Percentiles rank a stretch among this genome's conserved stretches.
These are phyloP conservation scores for Daldinia grandis DNA, from an alignment of 495 filamentous ascomycete species.

Conservation along the genomic window DNA sequence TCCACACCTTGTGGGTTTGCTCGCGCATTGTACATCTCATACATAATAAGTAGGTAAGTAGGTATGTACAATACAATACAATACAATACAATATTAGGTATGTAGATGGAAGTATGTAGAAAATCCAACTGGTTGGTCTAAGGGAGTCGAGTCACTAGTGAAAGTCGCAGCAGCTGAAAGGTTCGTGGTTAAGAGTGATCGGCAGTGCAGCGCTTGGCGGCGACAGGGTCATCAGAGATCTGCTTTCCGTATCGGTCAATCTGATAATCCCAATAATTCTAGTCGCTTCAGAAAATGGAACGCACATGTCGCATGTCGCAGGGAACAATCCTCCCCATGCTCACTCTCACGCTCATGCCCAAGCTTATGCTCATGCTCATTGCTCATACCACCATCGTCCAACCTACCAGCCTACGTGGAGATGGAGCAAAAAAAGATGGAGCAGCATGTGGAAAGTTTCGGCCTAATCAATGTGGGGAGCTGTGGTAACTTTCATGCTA, in stretches of 20 bases:
- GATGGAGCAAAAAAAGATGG: neutral
- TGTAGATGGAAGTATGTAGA: too few relatives aligned
- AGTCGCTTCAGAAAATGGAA: constrained; percentile 21
- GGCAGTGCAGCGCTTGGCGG: constrained; percentile 38
- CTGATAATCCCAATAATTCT: constrained; percentile 32
- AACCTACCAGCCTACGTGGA: constrained; percentile 4
- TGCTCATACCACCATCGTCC: constrained; percentile 9
- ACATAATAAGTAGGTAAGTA: too few relatives aligned
- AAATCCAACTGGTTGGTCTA: neutral
- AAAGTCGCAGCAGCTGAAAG: constrained; percentile 30
- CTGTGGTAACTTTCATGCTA: neutral
- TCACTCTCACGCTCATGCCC: too few relatives aligned
- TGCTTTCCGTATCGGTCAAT: constrained; percentile 39
- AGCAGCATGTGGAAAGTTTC: neutral
- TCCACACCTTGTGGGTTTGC: constrained; percentile 29
- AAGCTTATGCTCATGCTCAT: too few relatives aligned
- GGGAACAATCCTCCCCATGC: neutral
- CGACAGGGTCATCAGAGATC: constrained; percentile 35
- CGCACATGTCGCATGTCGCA: constrained; percentile 10
- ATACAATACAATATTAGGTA: too few relatives aligned
- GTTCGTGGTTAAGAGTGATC: constrained; percentile 37
- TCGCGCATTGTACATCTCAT: constrained; percentile 3
- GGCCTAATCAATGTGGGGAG: neutral
- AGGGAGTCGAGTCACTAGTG: constrained; percentile 7
- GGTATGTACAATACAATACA: neutral